Conservation (phyloP, 306 rosid species). For the Trifolium fragiferum region DNA sequence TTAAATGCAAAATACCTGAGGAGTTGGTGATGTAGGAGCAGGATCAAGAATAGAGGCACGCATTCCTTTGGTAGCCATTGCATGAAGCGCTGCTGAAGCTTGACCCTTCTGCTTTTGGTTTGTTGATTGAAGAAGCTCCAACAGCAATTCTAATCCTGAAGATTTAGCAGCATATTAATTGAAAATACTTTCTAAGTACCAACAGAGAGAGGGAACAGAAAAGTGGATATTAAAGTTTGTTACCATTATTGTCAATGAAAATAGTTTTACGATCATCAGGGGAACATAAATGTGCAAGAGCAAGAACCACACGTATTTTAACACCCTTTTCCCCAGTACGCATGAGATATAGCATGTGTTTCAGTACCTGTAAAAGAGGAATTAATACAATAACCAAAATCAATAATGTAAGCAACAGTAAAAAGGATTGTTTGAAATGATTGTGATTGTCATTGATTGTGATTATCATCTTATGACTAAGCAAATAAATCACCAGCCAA, state of each 20-base stretch:
- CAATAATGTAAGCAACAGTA: slow-evolving; percentile 13
- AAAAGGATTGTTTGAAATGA: neutral
- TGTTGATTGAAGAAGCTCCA: slow-evolving; percentile 69
- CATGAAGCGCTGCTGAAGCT: slow-evolving; percentile 80
- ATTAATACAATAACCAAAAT: slow-evolving; percentile 7
- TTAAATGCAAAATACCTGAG: slow-evolving; percentile 58
- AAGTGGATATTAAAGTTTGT: slow-evolving; percentile 16
- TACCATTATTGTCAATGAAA: slow-evolving; percentile 79
- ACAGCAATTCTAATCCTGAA: slow-evolving; percentile 81
- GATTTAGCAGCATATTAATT: slow-evolving; percentile 27
- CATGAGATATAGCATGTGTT: slow-evolving; percentile 72
- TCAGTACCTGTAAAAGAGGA: slow-evolving; percentile 66
- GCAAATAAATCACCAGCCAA: slow-evolving; percentile 5
- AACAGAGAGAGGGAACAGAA: neutral
- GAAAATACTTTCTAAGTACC: slow-evolving; percentile 4
- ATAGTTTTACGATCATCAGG: slow-evolving; percentile 68
- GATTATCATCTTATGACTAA: slow-evolving; percentile 5
- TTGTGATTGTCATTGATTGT: neutral
- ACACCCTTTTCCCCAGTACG: slow-evolving; percentile 63
- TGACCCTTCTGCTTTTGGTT: slow-evolving; percentile 66
- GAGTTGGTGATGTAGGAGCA: slow-evolving; percentile 85
- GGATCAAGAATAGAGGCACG: slow-evolving; percentile 69
- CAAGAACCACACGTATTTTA: slow-evolving; percentile 74
- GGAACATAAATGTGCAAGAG: slow-evolving; percentile 91
- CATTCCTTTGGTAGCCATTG: slow-evolving; percentile 70